phyloP scores from a whole-genome alignment of 2,329 filamentous ascomycete genomes.

The Colletotrichum acutatum region DNA sequence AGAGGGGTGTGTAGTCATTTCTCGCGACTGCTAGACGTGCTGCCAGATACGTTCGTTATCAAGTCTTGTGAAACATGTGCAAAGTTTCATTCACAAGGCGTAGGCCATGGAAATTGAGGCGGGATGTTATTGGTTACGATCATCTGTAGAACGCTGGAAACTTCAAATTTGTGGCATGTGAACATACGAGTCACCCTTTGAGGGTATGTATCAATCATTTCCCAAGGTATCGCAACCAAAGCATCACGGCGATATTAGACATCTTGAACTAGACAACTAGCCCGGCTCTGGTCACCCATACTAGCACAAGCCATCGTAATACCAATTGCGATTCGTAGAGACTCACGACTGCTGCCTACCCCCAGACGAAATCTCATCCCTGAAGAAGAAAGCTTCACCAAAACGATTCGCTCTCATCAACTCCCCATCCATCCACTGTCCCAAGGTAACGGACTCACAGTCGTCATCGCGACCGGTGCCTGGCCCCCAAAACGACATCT shows the following conservation, averaged over 20 bases:
- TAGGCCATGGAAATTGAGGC: neutral
- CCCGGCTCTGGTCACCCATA: neutral
- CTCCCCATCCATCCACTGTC: neutral
- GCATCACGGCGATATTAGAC: no score
- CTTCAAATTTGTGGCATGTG: neutral
- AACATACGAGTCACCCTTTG: neutral
- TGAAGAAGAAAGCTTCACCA: neutral
- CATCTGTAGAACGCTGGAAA: rapidly evolving
- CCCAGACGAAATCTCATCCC: neutral
- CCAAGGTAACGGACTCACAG: neutral
- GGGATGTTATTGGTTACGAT: neutral
- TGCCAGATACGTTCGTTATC: neutral
- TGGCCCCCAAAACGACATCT: neutral
- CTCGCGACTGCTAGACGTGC: rapidly evolving
- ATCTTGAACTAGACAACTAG: neutral
- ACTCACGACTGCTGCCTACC: neutral
- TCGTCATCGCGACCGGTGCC: neutral
- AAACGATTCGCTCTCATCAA: neutral
- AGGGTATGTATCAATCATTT: no score
- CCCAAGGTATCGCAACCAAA: neutral
- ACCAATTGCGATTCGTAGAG: neutral
- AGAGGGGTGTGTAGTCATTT: neutral
- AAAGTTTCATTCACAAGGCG: neutral
- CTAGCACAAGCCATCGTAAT: neutral
- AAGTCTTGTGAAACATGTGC: neutral